Evolutionary conservation across 2,329 filamentous ascomycete genomes (phyloP), one percentile per base, ranked within the genome.

Genomic region (Passalora sequoiae): DNA sequence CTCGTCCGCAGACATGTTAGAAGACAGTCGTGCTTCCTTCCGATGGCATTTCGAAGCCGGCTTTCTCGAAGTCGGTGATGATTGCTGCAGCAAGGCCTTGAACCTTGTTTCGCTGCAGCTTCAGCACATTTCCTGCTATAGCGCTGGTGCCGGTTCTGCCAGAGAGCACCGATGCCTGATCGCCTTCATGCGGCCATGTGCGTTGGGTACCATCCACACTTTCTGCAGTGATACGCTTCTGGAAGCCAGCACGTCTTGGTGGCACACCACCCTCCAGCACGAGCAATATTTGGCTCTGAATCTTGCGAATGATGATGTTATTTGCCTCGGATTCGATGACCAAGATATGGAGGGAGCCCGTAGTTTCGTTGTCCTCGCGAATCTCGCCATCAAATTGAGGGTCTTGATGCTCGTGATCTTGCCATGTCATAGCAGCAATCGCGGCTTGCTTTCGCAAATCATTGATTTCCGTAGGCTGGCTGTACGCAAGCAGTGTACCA

Each of bases 401-500:
- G 46, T 51, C 15, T 27, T 41, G 42, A 10, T 39, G 36, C 22
- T 55, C 47, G 41, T 71, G 60, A 36, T 73, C 70, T 57, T 72
- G 72, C 72, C 71, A 74, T 7, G 66, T 66, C 49, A 73, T 67
- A 16, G 70, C 70, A 6, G 73, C 66, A 36, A 73, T 57, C 5
- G 72, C 69, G 16, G 69, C 70, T 52, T 73, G 69, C 43, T 71
- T 70, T 29, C 72, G 68, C 22, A 74, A 61, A 47, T 71, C 67
- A 47, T 68, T 68, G 54, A 71, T 70, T 49, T 73, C 65, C n/a
- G 67, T 63, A 9, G 70, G 70, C 16, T 67, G 67, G 13, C 66
- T 72, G 55, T 74, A 72, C 31, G 72, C 70, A 38, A 75, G 61
- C 15, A 75, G 57, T 2, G 70, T 73, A 49, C 71, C 72, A 52